Conservation (phyloP, 208 protist species). For the Trypanosoma congolense region DNA sequence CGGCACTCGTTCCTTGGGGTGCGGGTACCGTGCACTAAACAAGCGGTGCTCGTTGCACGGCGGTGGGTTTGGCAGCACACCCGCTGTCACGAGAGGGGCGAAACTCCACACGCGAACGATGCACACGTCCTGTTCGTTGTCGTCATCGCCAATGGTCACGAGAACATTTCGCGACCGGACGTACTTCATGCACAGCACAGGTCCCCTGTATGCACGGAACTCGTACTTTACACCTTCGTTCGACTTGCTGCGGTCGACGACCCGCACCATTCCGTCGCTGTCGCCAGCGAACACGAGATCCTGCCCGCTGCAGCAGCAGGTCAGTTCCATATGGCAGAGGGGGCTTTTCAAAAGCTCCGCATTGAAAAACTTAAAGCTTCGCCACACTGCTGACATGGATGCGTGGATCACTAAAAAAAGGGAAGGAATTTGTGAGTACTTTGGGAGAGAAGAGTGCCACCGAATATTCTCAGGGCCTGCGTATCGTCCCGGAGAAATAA, state of each 20-base stretch:
- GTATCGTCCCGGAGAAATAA: too few species aligned
- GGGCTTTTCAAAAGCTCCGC: slow-evolving; percentile 29
- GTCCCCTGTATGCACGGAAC: slow-evolving; percentile 78
- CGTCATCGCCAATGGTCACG: slow-evolving; percentile 78
- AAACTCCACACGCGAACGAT: slow-evolving; percentile 59
- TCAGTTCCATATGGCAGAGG: slow-evolving; percentile 54
- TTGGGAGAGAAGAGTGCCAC: not conserved
- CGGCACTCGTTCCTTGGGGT: slow-evolving; percentile 12
- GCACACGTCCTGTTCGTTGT: slow-evolving; percentile 43
- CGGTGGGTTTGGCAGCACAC: slow-evolving; percentile 25
- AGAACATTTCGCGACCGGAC: slow-evolving; percentile 46
- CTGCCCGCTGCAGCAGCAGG: slow-evolving; percentile 68
- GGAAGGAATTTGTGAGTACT: not conserved
- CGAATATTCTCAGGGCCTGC: too few species aligned
- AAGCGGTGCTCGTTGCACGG: slow-evolving; percentile 41
- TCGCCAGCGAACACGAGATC: slow-evolving; percentile 81
- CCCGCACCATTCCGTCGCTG: slow-evolving; percentile 63
- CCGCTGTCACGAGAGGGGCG: slow-evolving; percentile 19
- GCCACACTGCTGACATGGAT: slow-evolving; percentile 30
- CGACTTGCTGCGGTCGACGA: slow-evolving; percentile 59
- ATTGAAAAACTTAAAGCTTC: slow-evolving; percentile 73
- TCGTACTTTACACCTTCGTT: slow-evolving; percentile 15
- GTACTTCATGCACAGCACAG: slow-evolving; percentile 67
- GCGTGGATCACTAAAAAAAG: slow-evolving; percentile 3
- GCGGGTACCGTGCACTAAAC: slow-evolving; percentile 25